A percentile compares a stretch with the other conserved stretches of the same genome.
phyloP scores from a whole-genome alignment of 176 grass and related monocot species.

The Luzula sylvatica region DNA sequence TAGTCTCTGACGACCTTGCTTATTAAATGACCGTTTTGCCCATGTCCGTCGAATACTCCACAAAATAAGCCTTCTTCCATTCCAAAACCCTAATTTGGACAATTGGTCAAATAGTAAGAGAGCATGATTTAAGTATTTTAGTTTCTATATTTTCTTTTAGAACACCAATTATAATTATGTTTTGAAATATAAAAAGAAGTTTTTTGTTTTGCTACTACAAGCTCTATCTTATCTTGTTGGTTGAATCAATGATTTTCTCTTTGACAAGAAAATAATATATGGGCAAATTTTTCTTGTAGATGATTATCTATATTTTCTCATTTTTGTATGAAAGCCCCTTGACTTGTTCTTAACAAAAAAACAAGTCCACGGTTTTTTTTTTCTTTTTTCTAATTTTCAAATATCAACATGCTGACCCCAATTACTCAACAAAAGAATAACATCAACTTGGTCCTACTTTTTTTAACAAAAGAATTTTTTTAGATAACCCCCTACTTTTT shows the following conservation, averaged over 20 bases:
- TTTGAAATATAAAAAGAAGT: background rate
- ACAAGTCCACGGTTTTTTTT: background rate
- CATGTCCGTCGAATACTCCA: slow-evolving; percentile 95
- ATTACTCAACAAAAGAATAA: too few relatives aligned
- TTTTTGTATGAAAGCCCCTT: background rate
- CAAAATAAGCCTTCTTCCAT: slow-evolving; percentile 83
- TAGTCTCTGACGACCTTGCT: slow-evolving; percentile 69
- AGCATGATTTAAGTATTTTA: background rate
- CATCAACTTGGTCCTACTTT: too few relatives aligned
- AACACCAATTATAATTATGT: background rate
- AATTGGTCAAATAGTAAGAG: background rate
- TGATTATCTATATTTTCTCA: background rate
- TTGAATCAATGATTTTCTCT: too few relatives aligned
- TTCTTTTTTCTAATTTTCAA: too few relatives aligned
- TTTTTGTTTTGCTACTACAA: too few relatives aligned
- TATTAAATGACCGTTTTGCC: slow-evolving; percentile 41
- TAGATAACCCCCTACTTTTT: too few relatives aligned
- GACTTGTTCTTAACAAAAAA: too few relatives aligned
- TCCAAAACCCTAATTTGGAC: slow-evolving; percentile 55
- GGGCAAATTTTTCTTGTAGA: too few relatives aligned
- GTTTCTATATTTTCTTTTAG: background rate
- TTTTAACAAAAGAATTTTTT: too few relatives aligned
- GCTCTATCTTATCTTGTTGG: too few relatives aligned
- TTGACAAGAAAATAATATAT: too few relatives aligned
- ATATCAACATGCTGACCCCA: too few relatives aligned